Conservation (phyloP, 2,329 filamentous ascomycete species). For the Akanthomyces uredinophilus region DNA sequence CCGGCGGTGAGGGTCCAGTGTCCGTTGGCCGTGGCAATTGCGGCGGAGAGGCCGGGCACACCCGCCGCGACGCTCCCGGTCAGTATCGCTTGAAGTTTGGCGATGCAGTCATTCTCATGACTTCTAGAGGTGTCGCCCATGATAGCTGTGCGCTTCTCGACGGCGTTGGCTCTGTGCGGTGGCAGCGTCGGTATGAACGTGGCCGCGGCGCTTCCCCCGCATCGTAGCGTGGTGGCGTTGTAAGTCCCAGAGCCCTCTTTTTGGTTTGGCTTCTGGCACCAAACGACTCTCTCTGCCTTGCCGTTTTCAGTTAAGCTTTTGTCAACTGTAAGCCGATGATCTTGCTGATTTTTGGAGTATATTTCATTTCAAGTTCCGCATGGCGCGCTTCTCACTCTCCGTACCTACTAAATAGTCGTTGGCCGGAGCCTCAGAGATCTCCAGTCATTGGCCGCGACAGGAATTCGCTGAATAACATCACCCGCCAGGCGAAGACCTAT, state of each 20-base stretch:
- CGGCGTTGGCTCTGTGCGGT: not conserved
- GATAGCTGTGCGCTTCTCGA: not conserved
- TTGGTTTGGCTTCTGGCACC: too few species aligned
- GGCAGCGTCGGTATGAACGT: too few species aligned
- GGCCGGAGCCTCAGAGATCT: slow-evolving; percentile 12
- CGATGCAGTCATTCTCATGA: not conserved
- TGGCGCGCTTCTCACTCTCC: slow-evolving; percentile 15
- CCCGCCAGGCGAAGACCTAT: slow-evolving; percentile 9
- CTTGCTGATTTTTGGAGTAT: too few species aligned
- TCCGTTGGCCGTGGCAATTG: slow-evolving; percentile 5
- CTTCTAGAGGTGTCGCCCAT: not conserved
- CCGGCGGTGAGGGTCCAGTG: slow-evolving; percentile 13
- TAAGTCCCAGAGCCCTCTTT: too few species aligned
- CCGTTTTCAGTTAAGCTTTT: too few species aligned
- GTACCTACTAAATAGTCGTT: slow-evolving; percentile 15
- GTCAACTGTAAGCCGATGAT: too few species aligned
- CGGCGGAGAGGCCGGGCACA: slow-evolving; percentile 12
- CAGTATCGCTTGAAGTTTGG: not conserved
- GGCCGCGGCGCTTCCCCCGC: too few species aligned
- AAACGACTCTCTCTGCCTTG: too few species aligned
- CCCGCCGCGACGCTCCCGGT: not conserved
- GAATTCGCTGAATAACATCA: slow-evolving; percentile 13
- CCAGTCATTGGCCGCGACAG: slow-evolving; percentile 12
- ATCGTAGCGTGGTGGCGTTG: too few species aligned
- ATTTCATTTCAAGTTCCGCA: too few species aligned